Base-by-base conservation (phyloP, 2,329 filamentous ascomycete genomes). In the Geosmithia morbida region DNA sequence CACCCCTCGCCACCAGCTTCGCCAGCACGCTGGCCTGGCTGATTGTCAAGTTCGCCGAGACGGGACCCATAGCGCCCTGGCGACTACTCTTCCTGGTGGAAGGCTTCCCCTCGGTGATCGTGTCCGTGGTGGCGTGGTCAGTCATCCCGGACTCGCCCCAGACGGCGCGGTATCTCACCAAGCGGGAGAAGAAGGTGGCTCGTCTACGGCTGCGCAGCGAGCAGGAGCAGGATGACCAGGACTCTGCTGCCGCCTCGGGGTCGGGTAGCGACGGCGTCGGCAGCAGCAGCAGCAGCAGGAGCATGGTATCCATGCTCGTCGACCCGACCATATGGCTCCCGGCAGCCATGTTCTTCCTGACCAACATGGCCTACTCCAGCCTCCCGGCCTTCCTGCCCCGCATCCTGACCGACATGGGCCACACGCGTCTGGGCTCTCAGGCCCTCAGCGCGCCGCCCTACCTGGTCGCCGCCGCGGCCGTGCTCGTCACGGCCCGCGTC, bases 341-440 rank as follows among this genome's bases (percentile, higher is more conserved):
- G 4, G 83, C 87, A 1, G 64, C 77, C 55, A 94, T 94, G 77
- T 86, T 94, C 70, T 88, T 94, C 68, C 79, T 83, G 61, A 81
- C 84, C 58, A 94, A 95, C 63, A 83, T 94, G 60, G 84, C 87
- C 13, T 95, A 94, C 67, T 81, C 81, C 57, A 90, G 85, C 19
- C 79, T 94, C 59, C 88, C 88, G 2, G 85, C 92, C 45, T 94
- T 94, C 60, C 73, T 94, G 2, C 87, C 87, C 37, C 87, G 84
- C 20, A 87, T 94, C 51, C 74, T 94, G 44, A 69, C 71, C 50
- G 76, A 82, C 58, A 80, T 94, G 86, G 85, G 85, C 50, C 83
- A 87, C 65, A 71, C 76, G 37, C 63, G 74, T 1, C 65, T 84
- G 2, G 66, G 75, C 2, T 77, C 86, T 0, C 87, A 95, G 70